phyloP scores from a whole-genome alignment of 208 protist genomes.

The Leishmania lainsoni region DNA sequence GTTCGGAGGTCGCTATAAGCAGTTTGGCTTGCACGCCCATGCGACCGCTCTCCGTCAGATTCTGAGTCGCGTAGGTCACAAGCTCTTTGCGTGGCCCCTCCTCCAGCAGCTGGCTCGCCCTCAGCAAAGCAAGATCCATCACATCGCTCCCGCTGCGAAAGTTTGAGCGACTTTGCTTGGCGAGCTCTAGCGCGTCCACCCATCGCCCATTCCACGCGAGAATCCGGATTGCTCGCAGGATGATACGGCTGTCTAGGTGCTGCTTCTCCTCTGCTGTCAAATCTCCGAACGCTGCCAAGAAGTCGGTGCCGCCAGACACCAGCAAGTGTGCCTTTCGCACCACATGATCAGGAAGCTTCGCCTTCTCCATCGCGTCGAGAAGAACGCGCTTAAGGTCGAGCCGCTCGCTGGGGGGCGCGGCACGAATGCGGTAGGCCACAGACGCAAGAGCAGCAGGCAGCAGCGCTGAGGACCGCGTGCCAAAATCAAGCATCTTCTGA shows the following conservation, averaged over 20 bases:
- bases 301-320: constrained; percentile 28
- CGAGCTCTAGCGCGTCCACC: constrained; percentile 68
- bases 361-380: constrained; percentile 24
- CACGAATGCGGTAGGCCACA: constrained; percentile 24
- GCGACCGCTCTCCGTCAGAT: constrained; percentile 43
- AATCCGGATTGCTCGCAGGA: constrained; percentile 34
- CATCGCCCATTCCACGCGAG: constrained; percentile 45
- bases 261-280: constrained; percentile 32
- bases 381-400: constrained; percentile 15
- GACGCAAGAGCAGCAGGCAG: constrained; percentile 27
- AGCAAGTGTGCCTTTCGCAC: constrained; percentile 34
- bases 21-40: constrained; percentile 56
- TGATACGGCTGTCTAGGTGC: constrained; percentile 28
- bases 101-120: constrained; percentile 28
- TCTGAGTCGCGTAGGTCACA: constrained; percentile 42
- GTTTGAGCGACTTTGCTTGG: constrained; percentile 41
- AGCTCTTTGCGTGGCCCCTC: constrained; percentile 40
- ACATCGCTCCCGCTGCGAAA: constrained; percentile 48
- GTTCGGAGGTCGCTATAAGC: constrained; percentile 50
- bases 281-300: constrained; percentile 25
- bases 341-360: constrained; percentile 27
- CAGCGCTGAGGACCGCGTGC: constrained; percentile 15
- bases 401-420: constrained; percentile 12
- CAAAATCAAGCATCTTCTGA: constrained; percentile 32
- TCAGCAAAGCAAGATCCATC: constrained; percentile 52